Conservation (phyloP, 331 rosid species). For the Phaseolus coccineus region DNA sequence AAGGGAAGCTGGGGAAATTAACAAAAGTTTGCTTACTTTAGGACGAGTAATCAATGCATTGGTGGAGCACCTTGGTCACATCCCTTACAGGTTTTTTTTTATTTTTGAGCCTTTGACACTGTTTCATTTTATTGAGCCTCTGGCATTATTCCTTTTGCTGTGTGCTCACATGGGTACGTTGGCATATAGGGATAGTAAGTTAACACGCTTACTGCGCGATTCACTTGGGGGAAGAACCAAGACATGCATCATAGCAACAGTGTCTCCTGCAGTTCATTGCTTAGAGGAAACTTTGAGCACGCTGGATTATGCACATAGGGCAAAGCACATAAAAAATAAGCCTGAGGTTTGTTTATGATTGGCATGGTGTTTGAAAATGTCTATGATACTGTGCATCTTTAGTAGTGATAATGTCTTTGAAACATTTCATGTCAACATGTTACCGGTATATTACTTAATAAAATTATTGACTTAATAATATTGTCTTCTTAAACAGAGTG, state of each 20-base stretch:
- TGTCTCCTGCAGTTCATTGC: constrained; percentile 96
- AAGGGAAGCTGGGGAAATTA: constrained; percentile 97
- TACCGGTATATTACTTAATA: neutral
- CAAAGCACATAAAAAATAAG: constrained; percentile 88
- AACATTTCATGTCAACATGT: neutral
- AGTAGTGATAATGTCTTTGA: neutral
- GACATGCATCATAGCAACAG: constrained; percentile 95
- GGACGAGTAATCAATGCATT: constrained; percentile 96
- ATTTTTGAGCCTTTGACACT: neutral
- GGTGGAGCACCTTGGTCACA: constrained; percentile 96
- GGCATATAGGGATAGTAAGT: constrained; percentile 91
- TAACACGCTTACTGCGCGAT: constrained; percentile 90
- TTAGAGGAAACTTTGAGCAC: constrained; percentile 95
- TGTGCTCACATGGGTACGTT: constrained; percentile 25
- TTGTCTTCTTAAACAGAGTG: too few relatives aligned
- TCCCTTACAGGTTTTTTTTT: constrained; percentile 78
- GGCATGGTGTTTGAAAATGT: neutral
- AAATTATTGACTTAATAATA: too few relatives aligned
- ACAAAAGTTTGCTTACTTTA: constrained; percentile 93
- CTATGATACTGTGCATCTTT: neutral
- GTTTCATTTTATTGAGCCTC: constrained; percentile 5
- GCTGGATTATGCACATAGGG: constrained; percentile 94
- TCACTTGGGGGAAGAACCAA: constrained; percentile 98
- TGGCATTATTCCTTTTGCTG: constrained; percentile 3
- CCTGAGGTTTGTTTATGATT: constrained; percentile 77